Percentiles rank a stretch among this genome's conserved stretches.
Evolutionary conservation across 129 eudicot species (phyloP).

Genomic region (Apium graveolens): DNA sequence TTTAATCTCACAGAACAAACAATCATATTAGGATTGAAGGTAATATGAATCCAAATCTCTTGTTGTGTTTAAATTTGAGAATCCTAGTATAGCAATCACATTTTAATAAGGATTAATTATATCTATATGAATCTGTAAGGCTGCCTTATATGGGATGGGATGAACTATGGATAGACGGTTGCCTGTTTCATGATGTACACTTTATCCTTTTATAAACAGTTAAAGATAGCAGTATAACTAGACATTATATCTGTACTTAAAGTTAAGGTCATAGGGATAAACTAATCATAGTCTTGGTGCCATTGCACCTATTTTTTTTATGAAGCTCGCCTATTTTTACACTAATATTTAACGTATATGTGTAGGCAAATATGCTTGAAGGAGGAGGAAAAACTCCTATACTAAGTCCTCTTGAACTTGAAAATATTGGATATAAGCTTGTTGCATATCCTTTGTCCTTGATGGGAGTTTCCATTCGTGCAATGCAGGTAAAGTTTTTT

Average conservation of each 20-base stretch:
- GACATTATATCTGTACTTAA: not conserved
- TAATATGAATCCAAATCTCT: not conserved
- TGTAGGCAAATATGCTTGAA: conserved; percentile 96
- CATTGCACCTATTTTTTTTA: not conserved
- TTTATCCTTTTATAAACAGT: too few species aligned
- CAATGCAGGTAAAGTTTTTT: conserved; percentile 68
- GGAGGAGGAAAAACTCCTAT: conserved; percentile 97
- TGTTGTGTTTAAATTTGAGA: not conserved
- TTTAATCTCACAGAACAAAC: not conserved
- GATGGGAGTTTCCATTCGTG: conserved; percentile 82
- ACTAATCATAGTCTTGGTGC: not conserved
- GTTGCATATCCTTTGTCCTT: conserved; percentile 92
- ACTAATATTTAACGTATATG: not conserved
- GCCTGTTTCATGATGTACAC: not conserved
- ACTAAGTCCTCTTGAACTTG: conserved; percentile 79
- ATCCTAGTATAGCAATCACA: not conserved
- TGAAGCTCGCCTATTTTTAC: not conserved
- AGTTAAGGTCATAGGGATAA: not conserved
- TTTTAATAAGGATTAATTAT: not conserved
- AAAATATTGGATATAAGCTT: conserved; percentile 71
- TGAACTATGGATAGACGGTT: not conserved
- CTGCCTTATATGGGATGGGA: not conserved
- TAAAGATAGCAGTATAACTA: not conserved
- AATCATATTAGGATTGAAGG: not conserved
- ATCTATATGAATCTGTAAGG: not conserved